A percentile compares a stretch with the other conserved stretches of the same genome.
phyloP scores from a whole-genome alignment of 164 flowering plant species.

The Vitis amurensis region DNA sequence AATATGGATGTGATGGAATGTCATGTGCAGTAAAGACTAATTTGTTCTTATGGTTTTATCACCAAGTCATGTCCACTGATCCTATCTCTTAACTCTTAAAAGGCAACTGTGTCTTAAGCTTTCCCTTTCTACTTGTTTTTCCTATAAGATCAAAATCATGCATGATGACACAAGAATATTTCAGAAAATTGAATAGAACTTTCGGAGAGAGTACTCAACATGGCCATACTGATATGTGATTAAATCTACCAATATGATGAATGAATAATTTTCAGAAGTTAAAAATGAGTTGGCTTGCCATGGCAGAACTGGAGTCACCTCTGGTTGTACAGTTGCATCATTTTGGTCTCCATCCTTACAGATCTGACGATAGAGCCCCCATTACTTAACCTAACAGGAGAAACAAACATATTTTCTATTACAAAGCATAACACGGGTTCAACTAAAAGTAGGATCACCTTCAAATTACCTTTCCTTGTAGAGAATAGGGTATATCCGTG shows the following conservation, averaged over 20 bases:
- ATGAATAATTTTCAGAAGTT: background rate
- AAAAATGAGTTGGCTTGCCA: background rate
- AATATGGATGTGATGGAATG: too few species aligned
- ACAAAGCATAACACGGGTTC: background rate
- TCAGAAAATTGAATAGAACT: background rate
- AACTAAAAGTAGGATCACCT: background rate
- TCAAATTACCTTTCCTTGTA: conserved; percentile 75
- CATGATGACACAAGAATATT: background rate
- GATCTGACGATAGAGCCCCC: conserved; percentile 80
- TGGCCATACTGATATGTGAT: background rate
- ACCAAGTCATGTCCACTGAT: too few species aligned
- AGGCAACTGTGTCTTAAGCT: too few species aligned
- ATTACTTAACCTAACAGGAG: conserved; percentile 44
- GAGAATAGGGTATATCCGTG: conserved; percentile 83
- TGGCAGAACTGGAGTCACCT: conserved; percentile 45
- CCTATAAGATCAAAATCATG: background rate
- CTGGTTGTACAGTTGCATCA: conserved; percentile 55
- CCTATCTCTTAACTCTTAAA: too few species aligned
- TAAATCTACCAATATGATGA: background rate
- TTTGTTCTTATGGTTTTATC: too few species aligned
- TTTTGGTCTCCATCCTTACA: conserved; percentile 68
- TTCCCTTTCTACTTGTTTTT: too few species aligned
- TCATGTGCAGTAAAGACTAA: too few species aligned
- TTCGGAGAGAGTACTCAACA: background rate
- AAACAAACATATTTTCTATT: conserved; percentile 4